phyloP scores from a whole-genome alignment of 1,284 basidiomycete species.

The Phylloporus gajari region DNA sequence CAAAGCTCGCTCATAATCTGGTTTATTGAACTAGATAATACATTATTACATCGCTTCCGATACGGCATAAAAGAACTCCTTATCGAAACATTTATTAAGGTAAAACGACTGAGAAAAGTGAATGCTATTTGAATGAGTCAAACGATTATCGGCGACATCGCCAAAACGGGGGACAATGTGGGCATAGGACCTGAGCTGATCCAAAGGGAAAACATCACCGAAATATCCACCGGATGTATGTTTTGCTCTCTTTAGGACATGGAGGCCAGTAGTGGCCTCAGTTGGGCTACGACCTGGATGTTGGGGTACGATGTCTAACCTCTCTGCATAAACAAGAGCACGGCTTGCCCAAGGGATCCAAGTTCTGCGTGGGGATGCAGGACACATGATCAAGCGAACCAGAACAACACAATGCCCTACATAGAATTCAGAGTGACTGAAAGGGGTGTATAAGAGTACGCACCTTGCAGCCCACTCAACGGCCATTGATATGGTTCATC shows the following conservation, averaged over 20 bases:
- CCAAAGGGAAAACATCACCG: slow-evolving; percentile 31
- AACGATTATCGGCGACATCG: slow-evolving; percentile 31
- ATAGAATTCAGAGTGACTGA: not conserved
- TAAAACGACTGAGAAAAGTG: slow-evolving; percentile 35
- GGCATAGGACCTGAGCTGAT: slow-evolving; percentile 26
- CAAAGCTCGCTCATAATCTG: no score
- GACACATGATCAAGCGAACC: slow-evolving; percentile 10
- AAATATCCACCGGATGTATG: slow-evolving; percentile 34
- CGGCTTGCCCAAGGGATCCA: not conserved
- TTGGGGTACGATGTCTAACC: slow-evolving; percentile 4
- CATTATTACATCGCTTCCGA: not conserved
- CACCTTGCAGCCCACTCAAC: not conserved
- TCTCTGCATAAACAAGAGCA: slow-evolving; percentile 10
- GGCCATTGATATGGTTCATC: not conserved
- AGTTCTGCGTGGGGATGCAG: not conserved
- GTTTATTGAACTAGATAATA: not conserved
- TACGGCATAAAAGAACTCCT: slow-evolving; percentile 36
- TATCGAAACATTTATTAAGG: slow-evolving; percentile 45
- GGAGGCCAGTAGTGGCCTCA: slow-evolving; percentile 30
- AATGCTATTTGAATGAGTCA: slow-evolving; percentile 35
- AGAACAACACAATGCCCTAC: slow-evolving; percentile 7
- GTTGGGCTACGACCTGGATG: not conserved
- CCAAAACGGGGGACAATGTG: slow-evolving; percentile 34
- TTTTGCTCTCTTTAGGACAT: slow-evolving; percentile 28
- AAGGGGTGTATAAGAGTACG: not conserved